Conservation (phyloP, 2,329 filamentous ascomycete species). For the Alternaria sp. region DNA sequence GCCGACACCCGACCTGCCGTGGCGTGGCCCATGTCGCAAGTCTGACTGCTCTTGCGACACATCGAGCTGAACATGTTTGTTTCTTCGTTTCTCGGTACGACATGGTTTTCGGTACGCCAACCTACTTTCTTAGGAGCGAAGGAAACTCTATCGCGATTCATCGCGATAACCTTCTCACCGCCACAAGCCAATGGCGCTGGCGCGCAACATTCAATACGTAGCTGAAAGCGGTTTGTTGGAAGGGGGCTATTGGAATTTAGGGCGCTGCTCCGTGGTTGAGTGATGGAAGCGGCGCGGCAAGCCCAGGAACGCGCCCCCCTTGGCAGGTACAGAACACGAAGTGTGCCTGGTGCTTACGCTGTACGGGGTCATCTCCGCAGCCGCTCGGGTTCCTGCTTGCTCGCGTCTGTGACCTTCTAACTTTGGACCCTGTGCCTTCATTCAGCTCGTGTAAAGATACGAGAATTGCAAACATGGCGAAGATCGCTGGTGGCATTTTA, state of each 20-base stretch:
- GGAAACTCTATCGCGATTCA: neutral
- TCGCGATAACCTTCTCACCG: neutral
- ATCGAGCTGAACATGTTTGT: constrained; percentile 1
- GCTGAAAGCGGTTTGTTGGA: neutral
- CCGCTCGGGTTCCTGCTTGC: constrained; percentile 4
- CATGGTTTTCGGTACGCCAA: neutral
- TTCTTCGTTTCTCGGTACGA: constrained; percentile 1
- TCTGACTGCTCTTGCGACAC: neutral
- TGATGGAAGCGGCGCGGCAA: constrained; percentile 12
- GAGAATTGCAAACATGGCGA: neutral
- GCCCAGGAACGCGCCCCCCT: constrained; percentile 10
- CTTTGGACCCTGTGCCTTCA: neutral
- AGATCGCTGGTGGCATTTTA: neutral
- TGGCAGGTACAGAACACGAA: constrained; percentile 10
- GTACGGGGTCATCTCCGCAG: constrained; percentile 9
- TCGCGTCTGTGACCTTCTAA: constrained; percentile 1
- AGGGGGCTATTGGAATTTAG: neutral
- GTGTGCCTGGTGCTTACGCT: neutral
- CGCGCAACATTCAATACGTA: neutral
- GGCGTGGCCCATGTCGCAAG: neutral
- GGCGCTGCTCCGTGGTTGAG: neutral
- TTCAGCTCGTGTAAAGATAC: neutral
- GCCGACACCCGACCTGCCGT: constrained; percentile 1
- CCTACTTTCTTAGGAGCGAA: neutral
- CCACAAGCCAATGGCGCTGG: neutral